phyloP scores from a whole-genome alignment of 192 early-diverging fungal genomes.

The Coemansia sp. region DNA sequence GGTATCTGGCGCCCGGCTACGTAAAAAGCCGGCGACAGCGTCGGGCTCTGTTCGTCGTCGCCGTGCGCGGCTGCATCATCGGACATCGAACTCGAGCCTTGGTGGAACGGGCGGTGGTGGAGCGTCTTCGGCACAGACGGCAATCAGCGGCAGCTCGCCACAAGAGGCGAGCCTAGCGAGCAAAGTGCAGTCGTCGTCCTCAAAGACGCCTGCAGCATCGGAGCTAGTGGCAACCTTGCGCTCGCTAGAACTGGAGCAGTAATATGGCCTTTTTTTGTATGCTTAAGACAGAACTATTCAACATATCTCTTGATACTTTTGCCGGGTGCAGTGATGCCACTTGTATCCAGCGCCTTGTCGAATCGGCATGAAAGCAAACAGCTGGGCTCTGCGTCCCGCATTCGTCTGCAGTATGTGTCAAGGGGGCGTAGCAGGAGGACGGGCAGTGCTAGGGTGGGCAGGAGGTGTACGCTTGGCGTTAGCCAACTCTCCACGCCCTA shows the following conservation, averaged over 20 bases:
- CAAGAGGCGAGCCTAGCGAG: neutral
- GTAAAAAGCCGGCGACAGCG: constrained; percentile 31
- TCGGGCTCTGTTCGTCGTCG: constrained; percentile 34
- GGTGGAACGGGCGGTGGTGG: neutral
- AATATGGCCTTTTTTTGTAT: constrained; percentile 1
- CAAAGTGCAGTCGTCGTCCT: neutral
- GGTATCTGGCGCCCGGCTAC: constrained; percentile 9
- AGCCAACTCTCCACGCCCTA: too few relatives aligned
- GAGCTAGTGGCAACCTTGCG: constrained; percentile 6
- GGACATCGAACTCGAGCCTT: constrained; percentile 16
- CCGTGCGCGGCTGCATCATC: constrained; percentile 30
- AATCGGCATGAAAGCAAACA: too few relatives aligned
- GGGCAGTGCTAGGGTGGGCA: too few relatives aligned
- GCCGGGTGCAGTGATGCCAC: too few relatives aligned
- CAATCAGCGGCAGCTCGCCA: neutral
- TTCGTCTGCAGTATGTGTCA: too few relatives aligned
- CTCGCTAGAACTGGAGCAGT: constrained; percentile 16
- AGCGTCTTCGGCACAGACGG: neutral
- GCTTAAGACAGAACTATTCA: too few relatives aligned
- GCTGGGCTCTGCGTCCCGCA: too few relatives aligned
- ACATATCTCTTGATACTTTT: too few relatives aligned
- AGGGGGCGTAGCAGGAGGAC: too few relatives aligned
- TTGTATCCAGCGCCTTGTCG: too few relatives aligned
- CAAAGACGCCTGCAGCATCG: neutral
- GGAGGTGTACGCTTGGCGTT: too few relatives aligned